Evolutionary conservation across 345 rosid species (phyloP).

Genomic region (Syzygium aromaticum): DNA sequence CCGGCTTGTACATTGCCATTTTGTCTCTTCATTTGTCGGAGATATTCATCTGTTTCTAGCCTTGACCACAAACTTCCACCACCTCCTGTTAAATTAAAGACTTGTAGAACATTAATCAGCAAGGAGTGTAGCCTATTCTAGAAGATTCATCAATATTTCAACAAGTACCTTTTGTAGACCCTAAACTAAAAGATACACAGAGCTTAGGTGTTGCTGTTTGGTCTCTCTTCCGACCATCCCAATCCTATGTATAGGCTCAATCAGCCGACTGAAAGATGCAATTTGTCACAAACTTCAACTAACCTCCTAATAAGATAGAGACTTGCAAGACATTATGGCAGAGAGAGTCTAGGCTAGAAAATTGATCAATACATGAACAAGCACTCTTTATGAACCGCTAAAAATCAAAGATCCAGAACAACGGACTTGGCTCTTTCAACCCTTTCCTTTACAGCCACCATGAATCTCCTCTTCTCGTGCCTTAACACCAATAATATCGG

Average conservation of each 20-base stretch:
- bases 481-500: background rate
- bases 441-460: background rate
- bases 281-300: background rate
- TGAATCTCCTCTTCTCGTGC: slow-evolving; percentile 8
- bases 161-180: background rate
- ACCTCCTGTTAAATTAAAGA: background rate
- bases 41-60: background rate
- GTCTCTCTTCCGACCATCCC: background rate
- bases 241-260: background rate
- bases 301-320: background rate
- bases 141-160: background rate
- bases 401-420: background rate
- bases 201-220: background rate
- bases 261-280: background rate
- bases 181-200: background rate
- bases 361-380: background rate
- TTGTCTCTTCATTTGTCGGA: no score
- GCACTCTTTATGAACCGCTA: no score
- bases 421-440: background rate
- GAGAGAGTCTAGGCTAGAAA: background rate
- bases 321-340: background rate
- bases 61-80: background rate
- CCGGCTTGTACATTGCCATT: background rate
- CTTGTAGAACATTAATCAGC: background rate
- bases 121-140: background rate